Base-by-base conservation (phyloP, 164 flowering plant genomes). In the Malania oleifera region DNA sequence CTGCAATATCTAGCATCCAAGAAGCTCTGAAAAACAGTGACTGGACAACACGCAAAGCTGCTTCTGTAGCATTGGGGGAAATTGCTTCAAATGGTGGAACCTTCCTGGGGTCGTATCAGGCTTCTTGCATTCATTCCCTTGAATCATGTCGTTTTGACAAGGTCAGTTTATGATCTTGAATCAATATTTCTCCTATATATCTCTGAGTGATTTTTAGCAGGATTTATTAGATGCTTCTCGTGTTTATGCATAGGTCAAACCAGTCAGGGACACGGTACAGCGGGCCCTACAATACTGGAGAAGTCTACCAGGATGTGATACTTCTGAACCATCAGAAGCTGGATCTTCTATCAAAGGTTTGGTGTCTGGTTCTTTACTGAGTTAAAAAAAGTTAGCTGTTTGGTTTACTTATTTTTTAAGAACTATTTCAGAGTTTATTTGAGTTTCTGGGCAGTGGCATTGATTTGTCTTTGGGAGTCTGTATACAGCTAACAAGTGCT, bases 111-210 rank as follows among this genome's bases (percentile, higher is more conserved):
- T 56, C 83, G 62, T 70, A 75, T 61, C 84, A 68, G 78, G 71
- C 83, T 22, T 82, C 95, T 24, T 80, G 85, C 67, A 70, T 87
- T 23, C 63, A 60, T 48, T 75, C 83, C 45, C 88, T 92, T 49
- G 98, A 92, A 68, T 77, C 82, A 28, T 87, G 96, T 59, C 98
- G 95, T 17, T 92, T 87, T 75, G 98, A 92, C 72, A 92, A 92
- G 92, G 98, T 92, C 35, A 52, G 56, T 63, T 29, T 48, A n/a
- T 56, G 40, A 43, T 43, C 34, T 18, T 18, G 28, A 20, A 51
- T 52, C 39, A 29, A 9, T 38, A 15, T 53, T 19, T 67, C 28
- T 28, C 35, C 50, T 64, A 34, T 43, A 1, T n/a, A 1, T 49
- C 41, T 38, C 20, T 2, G 11, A 27, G 43, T 59, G 29, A 35